Evolutionary conservation across 805 yeast species (phyloP).

Genomic region (Yarrowia yakushimensis): DNA sequence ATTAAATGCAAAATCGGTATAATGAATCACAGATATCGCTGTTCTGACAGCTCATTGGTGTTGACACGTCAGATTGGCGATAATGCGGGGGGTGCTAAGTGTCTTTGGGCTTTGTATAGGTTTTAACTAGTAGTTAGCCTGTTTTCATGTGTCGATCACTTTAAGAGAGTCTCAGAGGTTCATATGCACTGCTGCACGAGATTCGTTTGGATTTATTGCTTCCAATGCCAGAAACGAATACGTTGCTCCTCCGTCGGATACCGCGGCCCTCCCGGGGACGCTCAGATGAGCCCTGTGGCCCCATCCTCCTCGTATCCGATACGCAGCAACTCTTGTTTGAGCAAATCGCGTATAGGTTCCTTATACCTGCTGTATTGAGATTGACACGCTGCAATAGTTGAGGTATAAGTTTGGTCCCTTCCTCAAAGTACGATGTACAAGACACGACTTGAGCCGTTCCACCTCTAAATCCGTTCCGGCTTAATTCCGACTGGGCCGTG

Average conservation of each 20-base stretch:
- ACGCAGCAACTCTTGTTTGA: background rate
- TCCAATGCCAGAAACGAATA: background rate
- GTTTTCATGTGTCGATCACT: too few relatives aligned
- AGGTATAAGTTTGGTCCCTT: background rate
- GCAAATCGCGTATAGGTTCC: constrained; percentile 9
- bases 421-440: background rate
- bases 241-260: background rate
- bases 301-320: background rate
- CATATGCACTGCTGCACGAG: background rate
- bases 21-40: background rate
- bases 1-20: background rate
- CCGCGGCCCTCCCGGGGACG: background rate
- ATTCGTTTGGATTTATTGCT: background rate
- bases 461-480: background rate
- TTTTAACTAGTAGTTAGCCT: background rate
- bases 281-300: background rate
- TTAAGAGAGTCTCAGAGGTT: background rate
- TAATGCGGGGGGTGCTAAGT: background rate
- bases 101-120: background rate
- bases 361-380: background rate
- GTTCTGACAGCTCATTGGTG: background rate
- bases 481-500: background rate
- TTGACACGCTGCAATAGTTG: background rate
- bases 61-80: background rate
- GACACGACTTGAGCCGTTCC: background rate